Evolutionary conservation across 805 yeast species (phyloP), one percentile per base, ranked within the genome.

Genomic region (Myxozyma kluyveri): DNA sequence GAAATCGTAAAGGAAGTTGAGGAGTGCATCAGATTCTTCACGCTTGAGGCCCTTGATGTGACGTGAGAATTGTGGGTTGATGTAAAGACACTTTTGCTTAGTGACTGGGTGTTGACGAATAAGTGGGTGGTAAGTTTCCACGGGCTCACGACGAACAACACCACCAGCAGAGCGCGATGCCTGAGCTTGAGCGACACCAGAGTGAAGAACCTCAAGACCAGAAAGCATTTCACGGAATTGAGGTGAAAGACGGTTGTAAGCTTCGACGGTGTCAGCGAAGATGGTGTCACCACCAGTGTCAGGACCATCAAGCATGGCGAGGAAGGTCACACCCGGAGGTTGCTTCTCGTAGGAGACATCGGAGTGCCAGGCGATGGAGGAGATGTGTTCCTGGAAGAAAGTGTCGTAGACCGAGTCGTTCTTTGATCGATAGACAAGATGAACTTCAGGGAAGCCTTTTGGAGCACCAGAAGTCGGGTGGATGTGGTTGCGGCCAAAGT

Each of bases 401-500:
- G 58, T 24, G 26, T 57, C 63, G 55, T 54, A 48, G 26, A 56
- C 73, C 67, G 45, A 49, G 29, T 61, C 62, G 35, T 69, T 72
- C 42, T 72, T 70, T 43, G 75, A 69, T 42, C 85, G 73, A 67
- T 78, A 82, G 19, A 82, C 80, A 35, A 83, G 69, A 59, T 82
- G 88, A 56, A 84, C 74, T 54, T 82, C 81, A 3, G 86, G 83
- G 54, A 70, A 71, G 6, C 72, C 74, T 56, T 69, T 72, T 27
- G 86, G 88, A 14, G 86, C 82, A 21, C 89, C 88, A 9, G 86
- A 79, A 10, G 86, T 81, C 42, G 88, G 87, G 64, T 85, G 90
- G 54, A 83, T 75, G 67, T 85, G 89, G 54, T 81, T 74, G 32
- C 82, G 81, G 31, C 91, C 90, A 65, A 81, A 85, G 65, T 84